Evolutionary conservation across 1,284 basidiomycete species (phyloP).

Genomic region (Ceratobasidium sp.): DNA sequence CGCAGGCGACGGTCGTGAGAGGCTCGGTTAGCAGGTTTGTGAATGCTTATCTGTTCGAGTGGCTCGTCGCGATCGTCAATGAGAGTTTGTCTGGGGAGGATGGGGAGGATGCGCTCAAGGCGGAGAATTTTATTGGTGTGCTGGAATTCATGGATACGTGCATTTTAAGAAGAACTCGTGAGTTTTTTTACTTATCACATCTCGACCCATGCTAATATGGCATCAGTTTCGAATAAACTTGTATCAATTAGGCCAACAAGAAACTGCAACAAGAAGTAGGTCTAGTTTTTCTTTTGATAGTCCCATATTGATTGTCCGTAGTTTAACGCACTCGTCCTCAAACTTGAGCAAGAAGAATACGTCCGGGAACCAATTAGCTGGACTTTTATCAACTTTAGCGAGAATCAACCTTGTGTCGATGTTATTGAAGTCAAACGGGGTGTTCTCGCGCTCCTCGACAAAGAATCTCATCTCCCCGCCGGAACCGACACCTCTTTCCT

Average conservation of each 20-base stretch:
- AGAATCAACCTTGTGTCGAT: conserved; percentile 99
- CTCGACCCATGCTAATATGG: no score
- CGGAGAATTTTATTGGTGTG: conserved; percentile 99
- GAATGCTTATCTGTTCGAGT: conserved; percentile 98
- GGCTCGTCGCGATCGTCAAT: conserved; percentile 97
- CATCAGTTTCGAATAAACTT: conserved; percentile 96
- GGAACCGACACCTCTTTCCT: conserved; percentile 95
- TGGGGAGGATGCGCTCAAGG: conserved; percentile 84
- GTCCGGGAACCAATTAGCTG: conserved; percentile 98
- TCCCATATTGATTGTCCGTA: conserved; percentile 56
- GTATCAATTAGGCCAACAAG: conserved; percentile 99
- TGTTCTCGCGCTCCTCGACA: conserved; percentile 89
- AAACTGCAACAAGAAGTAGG: conserved; percentile 93
- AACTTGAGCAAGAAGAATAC: conserved; percentile 99
- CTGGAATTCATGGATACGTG: conserved; percentile 97
- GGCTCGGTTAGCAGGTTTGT: conserved; percentile 99
- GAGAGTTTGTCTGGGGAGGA: conserved; percentile 93
- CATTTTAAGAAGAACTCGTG: conserved; percentile 88
- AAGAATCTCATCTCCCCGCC: conserved; percentile 96
- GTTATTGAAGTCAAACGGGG: conserved; percentile 98
- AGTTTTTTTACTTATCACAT: no score
- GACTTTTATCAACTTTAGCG: conserved; percentile 99
- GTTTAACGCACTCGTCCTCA: conserved; percentile 99
- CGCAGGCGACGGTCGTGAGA: conserved; percentile 94
- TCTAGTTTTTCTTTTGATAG: neutral